Base-by-base conservation (phyloP, 306 rosid genomes). In the Abrus pulchellus region DNA sequence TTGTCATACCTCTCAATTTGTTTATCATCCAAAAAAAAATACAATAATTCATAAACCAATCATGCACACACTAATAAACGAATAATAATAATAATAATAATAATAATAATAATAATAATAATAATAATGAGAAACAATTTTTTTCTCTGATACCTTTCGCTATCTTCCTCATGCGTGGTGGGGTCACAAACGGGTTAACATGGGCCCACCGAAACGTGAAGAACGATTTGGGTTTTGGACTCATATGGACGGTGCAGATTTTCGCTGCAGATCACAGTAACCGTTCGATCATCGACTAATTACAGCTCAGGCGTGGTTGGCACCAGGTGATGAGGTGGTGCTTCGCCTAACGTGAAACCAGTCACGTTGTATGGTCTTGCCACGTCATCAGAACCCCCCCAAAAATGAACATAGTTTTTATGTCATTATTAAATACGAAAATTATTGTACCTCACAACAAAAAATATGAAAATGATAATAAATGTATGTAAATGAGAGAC, bases 251-350 rank as follows among this genome's bases (percentile, higher is more conserved):
- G 89, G 83, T 29, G 20, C 13, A 1, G 83, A 85, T 86, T 71
- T 44, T 9, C 14, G 1, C 1, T 2, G 30, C 20, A 0, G 7
- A 79, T 59, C 5, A 9, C n/a, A 9, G 45, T 9, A 6, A 32
- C 87, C 87, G 85, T 83, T 3, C 14, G 92, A 85, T 87, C 67
- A 30, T 72, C 78, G 77, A 90, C 88, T 86, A 81, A 69, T 83
- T 88, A 91, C 94, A 92, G 92, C 91, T 92, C 94, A 94, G 79
- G 76, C 82, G 68, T 68, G 53, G 89, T 87, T 52, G 91, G 79
- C 83, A 86, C 88, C 86, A 48, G 4, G 20, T 20, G 20, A 20
- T 20, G 20, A 20, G 20, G 20, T 20, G 76, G 79, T 84, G 86
- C 77, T 53, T 83, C 82, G 84, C 91, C 63, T 54, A 87, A 80